These are phyloP conservation scores for Aspergillus funiculosus DNA, from an alignment of 495 filamentous ascomycete species.

Conservation along the genomic window DNA sequence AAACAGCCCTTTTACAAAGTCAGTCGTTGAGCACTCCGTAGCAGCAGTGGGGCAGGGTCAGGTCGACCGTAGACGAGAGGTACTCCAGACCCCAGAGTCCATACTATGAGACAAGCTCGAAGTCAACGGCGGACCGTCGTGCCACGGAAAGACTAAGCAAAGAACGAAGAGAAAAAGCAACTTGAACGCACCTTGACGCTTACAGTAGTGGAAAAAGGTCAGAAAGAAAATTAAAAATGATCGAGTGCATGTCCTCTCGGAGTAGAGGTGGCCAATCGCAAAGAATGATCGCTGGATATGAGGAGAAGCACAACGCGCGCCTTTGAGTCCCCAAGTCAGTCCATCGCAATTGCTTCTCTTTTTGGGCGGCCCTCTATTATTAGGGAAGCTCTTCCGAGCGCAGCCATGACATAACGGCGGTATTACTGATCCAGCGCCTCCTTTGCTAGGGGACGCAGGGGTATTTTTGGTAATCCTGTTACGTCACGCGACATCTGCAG, in stretches of 20 bases:
- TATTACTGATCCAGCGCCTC: not conserved
- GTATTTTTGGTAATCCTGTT: slow-evolving; percentile 33
- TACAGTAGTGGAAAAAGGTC: slow-evolving; percentile 2
- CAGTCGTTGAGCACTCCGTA: not conserved
- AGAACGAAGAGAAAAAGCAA: not conserved
- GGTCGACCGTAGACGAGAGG: too few species aligned
- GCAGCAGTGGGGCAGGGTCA: slow-evolving; percentile 7
- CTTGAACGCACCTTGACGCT: too few species aligned
- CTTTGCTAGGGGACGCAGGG: not conserved
- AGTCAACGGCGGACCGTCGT: slow-evolving; percentile 3
- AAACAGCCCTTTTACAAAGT: not conserved
- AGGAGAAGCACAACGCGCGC: too few species aligned
- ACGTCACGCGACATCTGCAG: slow-evolving; percentile 35
- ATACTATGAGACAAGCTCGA: not conserved
- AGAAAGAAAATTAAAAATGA: slow-evolving; percentile 12
- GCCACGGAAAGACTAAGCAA: slow-evolving; percentile 7
- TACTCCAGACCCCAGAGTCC: too few species aligned
- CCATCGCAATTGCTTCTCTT: slow-evolving; percentile 10
- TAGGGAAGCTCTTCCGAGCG: slow-evolving; percentile 16
- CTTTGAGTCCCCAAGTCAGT: too few species aligned
- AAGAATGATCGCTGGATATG: too few species aligned
- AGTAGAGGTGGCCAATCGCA: not conserved
- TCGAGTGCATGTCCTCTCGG: slow-evolving; percentile 1
- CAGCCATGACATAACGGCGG: slow-evolving; percentile 2
- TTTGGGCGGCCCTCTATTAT: slow-evolving; percentile 4